Evolutionary conservation across 805 yeast genomes (phyloP), one percentile per base, ranked within the genome.

Genomic region (Wickerhamiella allomyrinae): DNA sequence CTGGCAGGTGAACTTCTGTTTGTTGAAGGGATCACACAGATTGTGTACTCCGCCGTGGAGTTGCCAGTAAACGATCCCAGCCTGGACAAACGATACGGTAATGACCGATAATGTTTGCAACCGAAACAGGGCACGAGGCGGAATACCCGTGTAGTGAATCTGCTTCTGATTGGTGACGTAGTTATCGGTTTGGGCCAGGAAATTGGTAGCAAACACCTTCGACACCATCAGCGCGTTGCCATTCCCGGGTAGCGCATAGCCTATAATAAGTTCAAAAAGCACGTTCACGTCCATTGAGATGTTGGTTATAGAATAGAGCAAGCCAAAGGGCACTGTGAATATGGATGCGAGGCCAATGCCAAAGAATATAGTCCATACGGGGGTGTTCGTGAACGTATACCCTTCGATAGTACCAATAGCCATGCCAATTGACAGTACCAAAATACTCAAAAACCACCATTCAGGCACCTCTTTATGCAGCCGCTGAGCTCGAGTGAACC

Each of bases 391-490:
- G 36, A 49, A 46, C 17, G 39, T 34, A 34, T 53, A 52, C 27
- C 42, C 57, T 41, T 65, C 50, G 8, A 73, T 73, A 46, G 70
- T 62, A 0, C 65, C 48, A 20, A 72, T 57, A 1, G 74, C 75
- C 46, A 69, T 62, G 7, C 59, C 52, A 1, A 74, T 55, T 27
- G 77, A 68, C 2, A 61, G 46, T 17, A 67, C 42, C 24, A 76
- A 54, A 13, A 63, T 46, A 49, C 62, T 48, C n/a, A 73, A 43
- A 33, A 70, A 79, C 83, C 85, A 77, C 77, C 78, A 75, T 49
- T 76, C 80, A 1, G 93, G 91, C 17, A 77, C 83, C 48, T 79
- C 85, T 29, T 68, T 68, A 49, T 71, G 70, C 25, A 49, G 47
- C 9, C 69, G 49, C 78, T 76, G 76, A 70, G 76, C 74, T 37